Evolutionary conservation across 2,329 filamentous ascomycete genomes (phyloP), one percentile per base, ranked within the genome.

Genomic region (Geosmithia flava): DNA sequence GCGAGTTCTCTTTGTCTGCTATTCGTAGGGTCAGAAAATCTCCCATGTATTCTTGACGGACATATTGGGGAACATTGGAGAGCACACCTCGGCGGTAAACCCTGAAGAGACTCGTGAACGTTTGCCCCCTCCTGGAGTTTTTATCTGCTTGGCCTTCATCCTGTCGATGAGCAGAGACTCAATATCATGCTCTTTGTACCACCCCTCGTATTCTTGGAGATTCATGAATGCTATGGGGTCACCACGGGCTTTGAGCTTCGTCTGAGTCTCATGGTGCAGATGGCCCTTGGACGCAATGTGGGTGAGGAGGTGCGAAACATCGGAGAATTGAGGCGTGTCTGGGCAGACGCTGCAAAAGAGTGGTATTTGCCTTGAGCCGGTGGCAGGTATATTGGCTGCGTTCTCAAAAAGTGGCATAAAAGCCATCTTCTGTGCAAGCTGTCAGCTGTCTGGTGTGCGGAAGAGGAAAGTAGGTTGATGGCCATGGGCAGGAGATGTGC

Each of bases 281-380:
- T 97, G 91, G n/a, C 85, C 85, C 62, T 96, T 96, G 53, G 90
- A 96, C 51, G 85, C 81, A 52, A 96, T 80, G 61, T 97, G 91
- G 13, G 91, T 97, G 59, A 97, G 78, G 39, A 96, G 72, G 64
- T 96, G 91, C 33, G 90, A 95, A 43, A 89, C 74, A 64, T 97
- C 91, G 49, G 88, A 95, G 67, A 96, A 96, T 29, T 68, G 77
- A 40, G 87, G 87, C 51, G 76, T 76, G 55, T 83, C 87, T 37
- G 85, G 83, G 62, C 91, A 97, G 55, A 95, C 83, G 58, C 75
- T 81, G 77, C 91, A 97, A 55, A 80, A 68, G 45, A 96, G 78
- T 49, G 85, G 80, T 50, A 89, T 82, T 45, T 61, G 56, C 49
- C 50, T 55, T 33, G 52, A 49, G 19, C 50, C 52, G 44, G 51